Base-by-base conservation (phyloP, 805 yeast species). In the Lachancea dasiensis region DNA sequence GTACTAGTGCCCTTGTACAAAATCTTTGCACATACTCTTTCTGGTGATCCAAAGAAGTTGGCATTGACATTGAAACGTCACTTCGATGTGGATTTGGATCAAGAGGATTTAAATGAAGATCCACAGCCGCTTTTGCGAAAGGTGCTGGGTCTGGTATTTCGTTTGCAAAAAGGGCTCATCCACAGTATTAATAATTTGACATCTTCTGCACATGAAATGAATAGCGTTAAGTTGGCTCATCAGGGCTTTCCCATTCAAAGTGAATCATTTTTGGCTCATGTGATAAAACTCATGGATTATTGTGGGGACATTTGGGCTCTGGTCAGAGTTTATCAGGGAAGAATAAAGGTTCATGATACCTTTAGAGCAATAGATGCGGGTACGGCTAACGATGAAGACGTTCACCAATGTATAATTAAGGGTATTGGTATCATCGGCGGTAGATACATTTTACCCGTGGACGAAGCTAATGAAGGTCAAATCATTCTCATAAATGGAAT, bases 1-100 rank as follows among this genome's bases (percentile, higher is more conserved):
- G 69, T 92, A 6, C 61, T 87, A 6, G 77, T 75, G 18, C 98
- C 97, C 2, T 51, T 90, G 9, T 90, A 87, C 63, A 89, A 90
- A 54, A 54, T 89, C 6, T 61, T 79, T 25, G 68, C 86, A 0
- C 69, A 74, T 34, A 67, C 83, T 0, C 52, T 90, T 8, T 68
- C 86, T 0, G 66, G 71, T 24, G 72, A 72, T 13, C 60, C 73
- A 2, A 56, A 60, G 4, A 62, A 63, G 0, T 53, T 86, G 13
- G 53, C 69, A 7, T 39, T 41, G 3, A 55, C 73, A 16, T 56
- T 86, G n/a, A 63, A 67, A 50, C 50, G 64, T 1, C 61, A 75
- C 21, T 77, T 80, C 39, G 67, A 70, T 3, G 60, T 75, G 16
- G 46, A 58, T 2, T 29, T 81, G 2, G 59, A 64, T 1, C 66